Conservation (phyloP, 2,329 filamentous ascomycete species). For the Ophiocordyceps robertsii region DNA sequence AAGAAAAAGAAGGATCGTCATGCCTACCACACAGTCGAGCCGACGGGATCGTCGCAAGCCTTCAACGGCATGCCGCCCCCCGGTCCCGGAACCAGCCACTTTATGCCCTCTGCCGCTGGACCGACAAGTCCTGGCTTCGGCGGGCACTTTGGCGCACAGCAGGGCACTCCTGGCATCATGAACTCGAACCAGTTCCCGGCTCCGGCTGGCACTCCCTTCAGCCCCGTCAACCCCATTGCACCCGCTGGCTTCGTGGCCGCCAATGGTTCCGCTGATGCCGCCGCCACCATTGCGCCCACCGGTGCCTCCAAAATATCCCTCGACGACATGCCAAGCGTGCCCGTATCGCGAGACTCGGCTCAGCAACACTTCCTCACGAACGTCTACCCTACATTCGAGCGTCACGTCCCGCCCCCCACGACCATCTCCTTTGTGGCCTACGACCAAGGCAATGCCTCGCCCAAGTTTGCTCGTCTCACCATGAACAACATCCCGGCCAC, state of each 20-base stretch:
- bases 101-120: constrained; percentile 19
- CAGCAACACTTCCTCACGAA: constrained; percentile 78
- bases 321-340: constrained; percentile 87
- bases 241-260: constrained; percentile 12
- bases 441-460: constrained; percentile 93
- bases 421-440: constrained; percentile 82
- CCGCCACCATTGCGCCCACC: constrained; percentile 18
- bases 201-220: constrained; percentile 32
- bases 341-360: constrained; percentile 66
- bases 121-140: constrained; percentile 17
- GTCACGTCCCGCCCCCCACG: constrained; percentile 79
- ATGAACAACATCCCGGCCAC: constrained; percentile 86
- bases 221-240: constrained; percentile 10
- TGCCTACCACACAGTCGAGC: constrained; percentile 77
- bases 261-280: constrained; percentile 12
- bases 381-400: constrained; percentile 91
- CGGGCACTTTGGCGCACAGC: constrained; percentile 28
- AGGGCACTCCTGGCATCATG: constrained; percentile 22
- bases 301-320: constrained; percentile 55
- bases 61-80: constrained; percentile 55
- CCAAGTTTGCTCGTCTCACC: constrained; percentile 82
- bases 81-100: constrained; percentile 32
- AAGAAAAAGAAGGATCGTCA: constrained; percentile 92
- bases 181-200: constrained; percentile 46
- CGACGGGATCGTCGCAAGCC: constrained; percentile 51